A percentile compares a stretch with the other conserved stretches of the same genome.
phyloP scores from a whole-genome alignment of 257 asterid genomes.

The Ocimum tenuiflorum region DNA sequence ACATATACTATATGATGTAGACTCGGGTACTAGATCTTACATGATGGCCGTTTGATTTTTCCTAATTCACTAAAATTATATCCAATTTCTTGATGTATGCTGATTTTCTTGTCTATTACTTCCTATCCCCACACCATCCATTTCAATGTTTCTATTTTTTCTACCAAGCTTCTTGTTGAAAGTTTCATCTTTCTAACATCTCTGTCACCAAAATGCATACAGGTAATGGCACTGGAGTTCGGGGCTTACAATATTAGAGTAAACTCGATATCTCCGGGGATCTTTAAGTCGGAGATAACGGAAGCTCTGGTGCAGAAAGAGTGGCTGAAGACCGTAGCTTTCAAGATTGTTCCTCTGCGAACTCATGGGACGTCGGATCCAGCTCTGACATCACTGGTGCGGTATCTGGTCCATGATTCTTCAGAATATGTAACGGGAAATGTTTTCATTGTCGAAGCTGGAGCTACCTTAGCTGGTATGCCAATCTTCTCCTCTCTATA shows the following conservation, averaged over 20 bases:
- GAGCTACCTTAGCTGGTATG: slow-evolving; percentile 29
- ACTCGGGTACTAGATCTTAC: too few species aligned
- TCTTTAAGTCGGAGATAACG: slow-evolving; percentile 38
- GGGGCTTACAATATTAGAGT: slow-evolving; percentile 30
- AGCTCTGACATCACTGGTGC: slow-evolving; percentile 30
- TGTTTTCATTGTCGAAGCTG: slow-evolving; percentile 31
- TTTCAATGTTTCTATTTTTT: background rate
- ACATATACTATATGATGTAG: too few species aligned
- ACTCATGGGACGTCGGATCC: slow-evolving; percentile 27
- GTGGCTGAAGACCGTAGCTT: slow-evolving; percentile 24
- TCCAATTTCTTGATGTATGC: too few species aligned
- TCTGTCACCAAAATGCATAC: background rate
- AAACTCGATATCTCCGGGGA: slow-evolving; percentile 35
- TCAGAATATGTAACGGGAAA: slow-evolving; percentile 33
- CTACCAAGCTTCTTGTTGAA: background rate
- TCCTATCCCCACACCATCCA: too few species aligned
- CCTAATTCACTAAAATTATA: too few species aligned
- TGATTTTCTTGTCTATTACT: too few species aligned
- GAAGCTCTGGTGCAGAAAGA: slow-evolving; percentile 19
- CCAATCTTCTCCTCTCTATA: slow-evolving; percentile 37
- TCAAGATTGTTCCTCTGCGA: slow-evolving; percentile 15
- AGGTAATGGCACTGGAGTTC: slow-evolving; percentile 37
- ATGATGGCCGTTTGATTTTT: too few species aligned
- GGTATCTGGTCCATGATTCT: slow-evolving; percentile 32
- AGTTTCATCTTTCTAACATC: background rate